These are phyloP conservation scores for Nicotiana rustica DNA, from an alignment of 305 asterid species.

Conservation along the genomic window DNA sequence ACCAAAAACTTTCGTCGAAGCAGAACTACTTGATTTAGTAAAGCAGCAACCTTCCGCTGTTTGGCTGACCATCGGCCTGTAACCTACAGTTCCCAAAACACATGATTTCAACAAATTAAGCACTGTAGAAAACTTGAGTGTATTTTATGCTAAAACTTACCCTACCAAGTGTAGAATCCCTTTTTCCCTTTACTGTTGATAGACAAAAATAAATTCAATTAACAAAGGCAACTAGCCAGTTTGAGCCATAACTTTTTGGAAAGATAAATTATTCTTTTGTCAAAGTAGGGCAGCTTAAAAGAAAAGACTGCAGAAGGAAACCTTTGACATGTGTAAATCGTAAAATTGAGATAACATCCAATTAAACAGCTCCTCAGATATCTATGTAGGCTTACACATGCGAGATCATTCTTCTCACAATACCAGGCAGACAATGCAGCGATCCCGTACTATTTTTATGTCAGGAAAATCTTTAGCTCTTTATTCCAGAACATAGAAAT, in stretches of 20 bases:
- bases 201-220: slow-evolving; percentile 8
- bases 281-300: not conserved
- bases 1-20: slow-evolving; percentile 53
- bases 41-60: slow-evolving; percentile 50
- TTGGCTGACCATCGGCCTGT: slow-evolving; percentile 63
- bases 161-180: not conserved
- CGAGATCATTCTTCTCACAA: not conserved
- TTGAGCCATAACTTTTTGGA: not conserved
- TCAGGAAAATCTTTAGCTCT: not conserved
- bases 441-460: slow-evolving; percentile 22
- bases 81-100: slow-evolving; percentile 53
- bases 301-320: slow-evolving; percentile 24
- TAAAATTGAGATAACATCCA: not conserved
- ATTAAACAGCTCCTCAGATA: not conserved
- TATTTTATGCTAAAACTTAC: not conserved
- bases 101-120: slow-evolving; percentile 30
- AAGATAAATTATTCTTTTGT: not conserved
- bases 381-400: not conserved
- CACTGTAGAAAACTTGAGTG: not conserved
- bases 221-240: slow-evolving; percentile 12
- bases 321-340: not conserved
- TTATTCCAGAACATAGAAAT: not conserved
- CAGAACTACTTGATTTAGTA: slow-evolving; percentile 52
- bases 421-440: slow-evolving; percentile 12
- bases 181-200: slow-evolving; percentile 13